Evolutionary conservation across 1,284 basidiomycete species (phyloP), one percentile per base, ranked within the genome.

Genomic region (Ceraceosorus bombacis): DNA sequence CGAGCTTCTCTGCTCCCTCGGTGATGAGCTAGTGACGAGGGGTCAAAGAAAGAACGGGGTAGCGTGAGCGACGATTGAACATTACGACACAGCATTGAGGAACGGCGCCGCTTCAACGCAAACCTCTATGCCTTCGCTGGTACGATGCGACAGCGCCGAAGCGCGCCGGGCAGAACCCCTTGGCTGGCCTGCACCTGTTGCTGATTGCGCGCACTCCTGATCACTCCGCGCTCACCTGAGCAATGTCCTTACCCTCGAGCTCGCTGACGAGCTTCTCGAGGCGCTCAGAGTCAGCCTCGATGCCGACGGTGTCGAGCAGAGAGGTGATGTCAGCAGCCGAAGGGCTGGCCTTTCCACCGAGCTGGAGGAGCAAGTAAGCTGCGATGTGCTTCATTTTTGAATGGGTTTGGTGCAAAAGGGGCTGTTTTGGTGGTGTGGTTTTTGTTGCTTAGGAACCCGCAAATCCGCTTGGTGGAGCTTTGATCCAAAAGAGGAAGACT

Each of bases 361-460:
- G 85, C 81, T 89, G 88, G 82, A 97, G 90, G 80, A 99, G 90
- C 71, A 99, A 86, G 84, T 96, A 98, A 73, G 76, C 73, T 15
- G 74, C 77, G 65, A 74, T 72, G 65, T 69, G 64, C 72, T 75
- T 76, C 76, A 77, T 75, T 64, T 61, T 70, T 7, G 15, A 13
- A 53, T 46, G 59, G 49, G 55, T 36, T 58, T 37, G 57, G 50
- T 49, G 53, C 54, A 49, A 43, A n/a, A 57, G 57, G 55, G 46
- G 53, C 52, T 64, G 54, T 61, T 27, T 27, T 27, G 27, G 27
- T 27, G 27, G 27, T 27, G 27, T 27, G 27, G 27, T 27, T 27
- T 27, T 27, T 27, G 27, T 27, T 27, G 27, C 27, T 27, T 27
- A 27, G 27, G 27, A 55, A 66, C 68, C 73, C 74, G 70, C 66